Conservation (phyloP, 768 basidiomycete species). For the Leccinellum luteum region DNA sequence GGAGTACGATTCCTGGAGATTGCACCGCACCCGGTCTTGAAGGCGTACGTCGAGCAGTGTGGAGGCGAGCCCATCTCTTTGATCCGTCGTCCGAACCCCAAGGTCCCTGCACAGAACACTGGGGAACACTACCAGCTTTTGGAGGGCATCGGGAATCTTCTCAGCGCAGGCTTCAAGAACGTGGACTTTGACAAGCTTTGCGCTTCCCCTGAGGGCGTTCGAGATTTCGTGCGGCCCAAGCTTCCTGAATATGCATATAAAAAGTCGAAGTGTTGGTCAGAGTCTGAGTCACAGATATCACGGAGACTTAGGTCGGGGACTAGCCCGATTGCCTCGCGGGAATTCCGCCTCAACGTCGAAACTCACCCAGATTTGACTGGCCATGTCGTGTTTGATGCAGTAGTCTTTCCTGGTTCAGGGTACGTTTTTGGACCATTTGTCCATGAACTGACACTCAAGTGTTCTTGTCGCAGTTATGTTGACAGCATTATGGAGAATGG, state of each 20-base stretch:
- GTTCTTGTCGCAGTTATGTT: slow-evolving; percentile 16
- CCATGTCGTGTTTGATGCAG: slow-evolving; percentile 43
- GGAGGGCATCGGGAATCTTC: slow-evolving; percentile 32
- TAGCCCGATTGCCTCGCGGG: slow-evolving; percentile 35
- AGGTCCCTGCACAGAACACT: slow-evolving; percentile 29
- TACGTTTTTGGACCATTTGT: slow-evolving; percentile 25
- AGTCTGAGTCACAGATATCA: slow-evolving; percentile 24
- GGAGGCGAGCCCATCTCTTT: slow-evolving; percentile 30
- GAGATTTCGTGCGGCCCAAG: slow-evolving; percentile 22
- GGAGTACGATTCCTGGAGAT: slow-evolving; percentile 32
- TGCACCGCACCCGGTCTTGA: slow-evolving; percentile 35
- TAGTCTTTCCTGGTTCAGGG: slow-evolving; percentile 47
- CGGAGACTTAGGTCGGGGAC: slow-evolving; percentile 24
- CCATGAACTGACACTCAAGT: neutral
- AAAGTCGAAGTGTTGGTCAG: slow-evolving; percentile 25
- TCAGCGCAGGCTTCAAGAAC: slow-evolving; percentile 28
- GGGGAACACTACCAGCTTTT: slow-evolving; percentile 32
- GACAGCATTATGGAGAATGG: slow-evolving; percentile 34
- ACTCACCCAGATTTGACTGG: slow-evolving; percentile 38
- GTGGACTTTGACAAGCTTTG: slow-evolving; percentile 29
- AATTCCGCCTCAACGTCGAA: slow-evolving; percentile 35
- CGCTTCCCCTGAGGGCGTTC: slow-evolving; percentile 18
- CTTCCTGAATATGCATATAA: slow-evolving; percentile 32
- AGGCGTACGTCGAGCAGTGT: slow-evolving; percentile 34
- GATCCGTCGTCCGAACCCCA: slow-evolving; percentile 33